Evolutionary conservation across 2,329 filamentous ascomycete species (phyloP), one percentile per base, ranked within the genome.

Genomic region (Trichophyton benhamiae): DNA sequence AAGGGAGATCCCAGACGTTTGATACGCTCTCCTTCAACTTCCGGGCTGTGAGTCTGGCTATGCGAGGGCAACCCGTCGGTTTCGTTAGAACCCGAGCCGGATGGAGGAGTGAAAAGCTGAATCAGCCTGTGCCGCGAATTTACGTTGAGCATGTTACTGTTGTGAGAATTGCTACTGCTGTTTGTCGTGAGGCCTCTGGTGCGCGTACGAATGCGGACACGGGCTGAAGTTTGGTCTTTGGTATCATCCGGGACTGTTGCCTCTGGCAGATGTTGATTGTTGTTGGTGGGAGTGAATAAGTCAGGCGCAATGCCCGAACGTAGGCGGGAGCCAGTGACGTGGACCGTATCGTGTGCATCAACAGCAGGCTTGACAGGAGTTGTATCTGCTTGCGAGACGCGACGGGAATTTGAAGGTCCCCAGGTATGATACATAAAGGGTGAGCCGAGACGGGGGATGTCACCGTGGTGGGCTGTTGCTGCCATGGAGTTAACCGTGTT

Each of bases 171-270:
- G 41, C 41, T 8, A 44, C 82, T 78, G 59, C 83, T 81, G 58
- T 83, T 80, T 25, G 82, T 77, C 55, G 82, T 86, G 67, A 83
- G 84, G 60, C 83, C 83, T 49, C 84, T 81, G 66, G 79, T 83
- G 46, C 83, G 80, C 38, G 83, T 79, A 27, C 84, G 81, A 9
- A 84, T 78, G 33, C 82, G 79, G 61, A 81, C 79, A 22, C n/a
- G 57, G 25, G 30, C 38, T 15, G 42, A 22, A 30, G 33, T 59
- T 15, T 48, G 17, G 7, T 59, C 42, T 33, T 48, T 48, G n/a
- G 41, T 3, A 59, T 59, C 57, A 13, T 25, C 38, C 15, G 38
- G 57, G 22, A 36, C 38, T 46, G 38, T 9, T 4, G 8, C 57
- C 25, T 17, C 22, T 20, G 38, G 33, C 11, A 41, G 17, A 61